A percentile compares a stretch with the other conserved stretches of the same genome.
These are phyloP conservation scores for Aureobasidium sp. DNA, from an alignment of 2,329 filamentous ascomycete species.

Conservation along the genomic window DNA sequence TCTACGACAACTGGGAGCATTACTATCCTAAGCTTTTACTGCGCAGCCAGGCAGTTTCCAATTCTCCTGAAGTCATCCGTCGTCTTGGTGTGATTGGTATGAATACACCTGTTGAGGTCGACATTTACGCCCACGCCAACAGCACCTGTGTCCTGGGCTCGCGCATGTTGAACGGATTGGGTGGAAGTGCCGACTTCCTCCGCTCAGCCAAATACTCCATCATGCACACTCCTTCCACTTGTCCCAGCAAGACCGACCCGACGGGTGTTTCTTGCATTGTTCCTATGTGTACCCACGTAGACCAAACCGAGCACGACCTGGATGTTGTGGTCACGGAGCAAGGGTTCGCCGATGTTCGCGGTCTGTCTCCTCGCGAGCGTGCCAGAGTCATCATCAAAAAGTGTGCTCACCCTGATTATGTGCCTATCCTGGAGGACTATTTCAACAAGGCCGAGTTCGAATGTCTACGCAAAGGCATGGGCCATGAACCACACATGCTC, in stretches of 20 bases:
- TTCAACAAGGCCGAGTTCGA: slow-evolving; percentile 79
- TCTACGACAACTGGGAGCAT: slow-evolving; percentile 75
- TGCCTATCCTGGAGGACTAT: slow-evolving; percentile 72
- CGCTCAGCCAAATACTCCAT: slow-evolving; percentile 74
- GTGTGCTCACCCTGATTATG: slow-evolving; percentile 78
- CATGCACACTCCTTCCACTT: slow-evolving; percentile 82
- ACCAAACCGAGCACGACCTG: slow-evolving; percentile 88
- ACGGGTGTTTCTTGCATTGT: slow-evolving; percentile 78
- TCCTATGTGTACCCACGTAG: slow-evolving; percentile 87
- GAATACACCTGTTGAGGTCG: slow-evolving; percentile 91
- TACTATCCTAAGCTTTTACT: slow-evolving; percentile 78
- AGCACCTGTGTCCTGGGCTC: slow-evolving; percentile 81
- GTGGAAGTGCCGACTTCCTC: slow-evolving; percentile 74
- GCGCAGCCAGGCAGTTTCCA: slow-evolving; percentile 79
- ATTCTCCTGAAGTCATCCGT: slow-evolving; percentile 84
- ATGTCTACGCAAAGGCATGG: slow-evolving; percentile 77
- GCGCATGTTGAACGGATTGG: slow-evolving; percentile 79
- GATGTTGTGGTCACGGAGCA: slow-evolving; percentile 75
- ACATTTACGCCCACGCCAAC: slow-evolving; percentile 92
- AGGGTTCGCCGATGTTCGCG: slow-evolving; percentile 77
- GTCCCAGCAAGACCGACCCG: slow-evolving; percentile 74
- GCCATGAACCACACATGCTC: slow-evolving; percentile 79
- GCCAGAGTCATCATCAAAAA: slow-evolving; percentile 79
- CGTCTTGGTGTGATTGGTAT: slow-evolving; percentile 82
- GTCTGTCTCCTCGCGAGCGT: slow-evolving; percentile 68